Conservation (phyloP, 176 grass and related monocot species). For the Areca catechu region DNA sequence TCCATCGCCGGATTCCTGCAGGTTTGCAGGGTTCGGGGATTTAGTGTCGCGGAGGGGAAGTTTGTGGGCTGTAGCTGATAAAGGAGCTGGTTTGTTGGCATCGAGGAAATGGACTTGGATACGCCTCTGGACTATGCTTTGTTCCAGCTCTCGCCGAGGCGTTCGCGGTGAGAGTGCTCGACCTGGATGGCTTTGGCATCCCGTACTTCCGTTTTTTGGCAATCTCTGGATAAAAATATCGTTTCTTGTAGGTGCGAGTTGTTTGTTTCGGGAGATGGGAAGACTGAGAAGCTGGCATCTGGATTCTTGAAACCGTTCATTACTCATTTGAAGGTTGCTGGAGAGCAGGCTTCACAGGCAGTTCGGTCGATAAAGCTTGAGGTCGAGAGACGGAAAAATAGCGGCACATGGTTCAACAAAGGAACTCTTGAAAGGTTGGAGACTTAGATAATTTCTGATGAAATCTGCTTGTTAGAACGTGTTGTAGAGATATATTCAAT, state of each 20-base stretch:
- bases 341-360: conserved; percentile 55
- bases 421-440: conserved; percentile 86
- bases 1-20: not conserved
- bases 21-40: not conserved
- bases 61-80: not conserved
- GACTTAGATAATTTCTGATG: no score
- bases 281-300: conserved; percentile 92
- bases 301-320: conserved; percentile 88
- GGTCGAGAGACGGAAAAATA: conserved; percentile 35
- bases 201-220: not conserved
- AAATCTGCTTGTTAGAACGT: no score
- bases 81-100: not conserved
- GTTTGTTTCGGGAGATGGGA: conserved; percentile 78
- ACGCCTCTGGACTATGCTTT: conserved; percentile 73
- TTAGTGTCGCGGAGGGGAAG: not conserved
- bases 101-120: conserved; percentile 51
- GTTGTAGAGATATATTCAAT: no score
- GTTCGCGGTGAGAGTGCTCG: conserved; percentile 50
- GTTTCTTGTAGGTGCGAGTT: conserved; percentile 68
- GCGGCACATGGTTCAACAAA: conserved; percentile 79
- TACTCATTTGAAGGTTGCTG: conserved; percentile 68
- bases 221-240: not conserved
- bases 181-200: conserved; percentile 11
- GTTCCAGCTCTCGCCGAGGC: conserved; percentile 87
- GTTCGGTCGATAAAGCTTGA: conserved; percentile 52